Evolutionary conservation across 306 rosid species (phyloP).

Genomic region (Gastrolobium villosum): DNA sequence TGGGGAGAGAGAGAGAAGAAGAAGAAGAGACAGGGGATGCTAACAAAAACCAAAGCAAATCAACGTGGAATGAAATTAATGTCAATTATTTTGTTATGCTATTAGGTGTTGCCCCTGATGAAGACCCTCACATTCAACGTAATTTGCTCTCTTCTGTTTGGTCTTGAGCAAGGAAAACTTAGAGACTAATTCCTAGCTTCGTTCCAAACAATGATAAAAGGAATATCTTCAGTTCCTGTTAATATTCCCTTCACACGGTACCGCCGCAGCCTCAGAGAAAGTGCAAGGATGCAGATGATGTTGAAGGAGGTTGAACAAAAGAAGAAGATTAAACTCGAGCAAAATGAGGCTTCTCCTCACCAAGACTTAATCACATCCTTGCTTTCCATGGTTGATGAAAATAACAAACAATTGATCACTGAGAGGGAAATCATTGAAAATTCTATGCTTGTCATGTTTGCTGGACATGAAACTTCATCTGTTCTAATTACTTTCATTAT

Average conservation of each 20-base stretch:
- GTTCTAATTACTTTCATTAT: constrained; percentile 70
- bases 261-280: constrained; percentile 67
- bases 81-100: background rate
- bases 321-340: constrained; percentile 56
- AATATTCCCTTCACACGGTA: constrained; percentile 79
- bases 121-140: constrained; percentile 73
- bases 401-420: constrained; percentile 53
- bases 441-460: constrained; percentile 67
- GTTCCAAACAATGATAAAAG: constrained; percentile 64
- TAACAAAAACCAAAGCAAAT: background rate
- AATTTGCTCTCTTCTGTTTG: constrained; percentile 72
- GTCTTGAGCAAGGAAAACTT: constrained; percentile 65
- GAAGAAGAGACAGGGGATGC: too few relatives aligned
- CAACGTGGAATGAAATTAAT: background rate
- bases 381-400: constrained; percentile 60
- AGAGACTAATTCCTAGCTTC: constrained; percentile 57
- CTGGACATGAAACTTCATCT: constrained; percentile 80
- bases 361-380: constrained; percentile 74
- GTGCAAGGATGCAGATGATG: constrained; percentile 60
- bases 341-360: constrained; percentile 50
- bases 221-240: constrained; percentile 75
- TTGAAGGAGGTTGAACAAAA: constrained; percentile 56
- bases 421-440: constrained; percentile 79
- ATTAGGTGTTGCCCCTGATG: constrained; percentile 76
- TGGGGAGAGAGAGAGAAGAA: too few relatives aligned